Evolutionary conservation across 768 basidiomycete species (phyloP).

Genomic region (Pleurotus salmoneostramineus): DNA sequence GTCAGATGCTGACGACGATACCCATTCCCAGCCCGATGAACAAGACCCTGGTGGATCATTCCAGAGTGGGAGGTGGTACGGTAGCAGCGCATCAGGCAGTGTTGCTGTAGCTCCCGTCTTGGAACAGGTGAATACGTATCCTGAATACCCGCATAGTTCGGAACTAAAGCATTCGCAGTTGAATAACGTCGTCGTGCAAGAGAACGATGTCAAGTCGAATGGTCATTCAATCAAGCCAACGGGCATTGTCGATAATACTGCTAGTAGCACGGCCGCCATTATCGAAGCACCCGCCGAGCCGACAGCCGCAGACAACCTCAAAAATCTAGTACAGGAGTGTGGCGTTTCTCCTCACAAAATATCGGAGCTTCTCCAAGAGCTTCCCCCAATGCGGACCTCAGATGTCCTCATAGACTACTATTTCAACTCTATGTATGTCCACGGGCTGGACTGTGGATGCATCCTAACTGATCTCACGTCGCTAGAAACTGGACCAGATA

Average conservation of each 20-base stretch:
- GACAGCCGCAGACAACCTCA: constrained; percentile 76
- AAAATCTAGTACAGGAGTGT: constrained; percentile 86
- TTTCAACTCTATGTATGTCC: constrained; percentile 63
- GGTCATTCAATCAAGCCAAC: background rate
- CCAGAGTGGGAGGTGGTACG: constrained; percentile 85
- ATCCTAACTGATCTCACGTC: constrained; percentile 2
- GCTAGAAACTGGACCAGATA: constrained; percentile 90
- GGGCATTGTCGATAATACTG: background rate
- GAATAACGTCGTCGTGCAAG: constrained; percentile 39
- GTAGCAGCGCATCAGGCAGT: constrained; percentile 79
- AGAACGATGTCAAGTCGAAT: constrained; percentile 7
- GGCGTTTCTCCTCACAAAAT: constrained; percentile 91
- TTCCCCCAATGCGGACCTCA: constrained; percentile 74
- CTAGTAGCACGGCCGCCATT: constrained; percentile 4
- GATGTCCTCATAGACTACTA: constrained; percentile 83
- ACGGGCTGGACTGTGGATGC: constrained; percentile 4
- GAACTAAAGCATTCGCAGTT: constrained; percentile 29
- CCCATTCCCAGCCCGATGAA: constrained; percentile 69
- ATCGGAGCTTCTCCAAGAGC: constrained; percentile 82
- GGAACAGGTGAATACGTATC: constrained; percentile 54
- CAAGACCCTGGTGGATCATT: constrained; percentile 76
- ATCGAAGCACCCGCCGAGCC: constrained; percentile 29
- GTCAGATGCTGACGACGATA: constrained; percentile 60
- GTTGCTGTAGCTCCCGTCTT: constrained; percentile 76
- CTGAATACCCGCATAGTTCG: background rate